Evolutionary conservation across 108 stramenopile species (phyloP).

Genomic region (Skeletonema costatum): DNA sequence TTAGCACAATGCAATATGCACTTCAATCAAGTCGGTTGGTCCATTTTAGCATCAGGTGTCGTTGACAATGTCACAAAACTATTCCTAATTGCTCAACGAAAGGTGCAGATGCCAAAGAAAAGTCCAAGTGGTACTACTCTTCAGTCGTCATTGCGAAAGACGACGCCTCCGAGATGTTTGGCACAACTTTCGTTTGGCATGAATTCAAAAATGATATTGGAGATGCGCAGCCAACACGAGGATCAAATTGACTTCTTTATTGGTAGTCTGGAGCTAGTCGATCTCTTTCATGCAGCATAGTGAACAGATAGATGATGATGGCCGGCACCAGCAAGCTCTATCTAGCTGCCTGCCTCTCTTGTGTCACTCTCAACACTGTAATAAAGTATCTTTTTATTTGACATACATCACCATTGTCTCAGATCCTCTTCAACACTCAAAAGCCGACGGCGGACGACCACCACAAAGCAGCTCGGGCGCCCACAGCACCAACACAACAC

Average conservation of each 20-base stretch:
- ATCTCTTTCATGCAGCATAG: not conserved
- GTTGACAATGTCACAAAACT: conserved; percentile 6
- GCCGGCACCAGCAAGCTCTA: too few relatives aligned
- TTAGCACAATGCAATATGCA: conserved; percentile 21
- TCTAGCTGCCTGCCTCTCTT: too few relatives aligned
- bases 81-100: conserved; percentile 25
- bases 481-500: not conserved
- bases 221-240: conserved; percentile 9
- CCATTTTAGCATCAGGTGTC: conserved; percentile 26
- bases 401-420: too few relatives aligned
- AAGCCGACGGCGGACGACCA: too few relatives aligned
- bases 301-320: too few relatives aligned
- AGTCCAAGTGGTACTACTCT: not conserved
- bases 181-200: conserved; percentile 3
- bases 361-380: too few relatives aligned
- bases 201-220: not conserved
- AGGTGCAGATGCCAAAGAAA: not conserved
- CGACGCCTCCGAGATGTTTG: conserved; percentile 6
- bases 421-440: too few relatives aligned
- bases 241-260: conserved; percentile 12
- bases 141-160: not conserved
- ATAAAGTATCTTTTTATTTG: too few relatives aligned
- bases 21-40: conserved; percentile 11
- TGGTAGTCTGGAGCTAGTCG: conserved; percentile 1
- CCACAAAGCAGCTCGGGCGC: too few relatives aligned